Evolutionary conservation across 2,329 filamentous ascomycete species (phyloP).

Genomic region (Microsporum ferrugineum): DNA sequence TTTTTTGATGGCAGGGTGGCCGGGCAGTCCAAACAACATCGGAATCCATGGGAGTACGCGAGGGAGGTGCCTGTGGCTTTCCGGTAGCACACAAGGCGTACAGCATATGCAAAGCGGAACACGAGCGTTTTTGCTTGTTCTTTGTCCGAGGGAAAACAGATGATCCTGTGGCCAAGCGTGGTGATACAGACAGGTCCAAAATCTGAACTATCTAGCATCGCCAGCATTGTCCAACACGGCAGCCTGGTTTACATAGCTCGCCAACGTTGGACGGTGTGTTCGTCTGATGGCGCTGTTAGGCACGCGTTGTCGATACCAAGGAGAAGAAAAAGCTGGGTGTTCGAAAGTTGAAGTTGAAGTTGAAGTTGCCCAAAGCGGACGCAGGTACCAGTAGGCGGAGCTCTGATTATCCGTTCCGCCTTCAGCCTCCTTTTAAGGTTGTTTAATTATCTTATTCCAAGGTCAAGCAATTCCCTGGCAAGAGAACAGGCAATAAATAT

Average conservation of each 20-base stretch:
- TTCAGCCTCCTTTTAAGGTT: neutral
- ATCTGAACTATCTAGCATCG: constrained; percentile 3
- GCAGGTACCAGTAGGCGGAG: neutral
- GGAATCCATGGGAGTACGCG: neutral
- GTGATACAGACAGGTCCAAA: constrained; percentile 4
- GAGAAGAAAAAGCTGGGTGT: neutral
- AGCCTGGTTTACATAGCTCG: neutral
- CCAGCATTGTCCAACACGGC: neutral
- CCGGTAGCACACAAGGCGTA: neutral
- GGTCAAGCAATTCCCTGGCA: neutral
- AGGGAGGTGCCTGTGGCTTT: neutral
- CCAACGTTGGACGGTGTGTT: neutral
- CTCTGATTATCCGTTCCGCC: neutral
- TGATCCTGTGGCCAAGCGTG: constrained; percentile 2
- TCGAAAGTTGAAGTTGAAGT: neutral
- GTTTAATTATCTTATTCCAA: neutral
- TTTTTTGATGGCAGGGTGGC: neutral
- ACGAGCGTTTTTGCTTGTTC: constrained; percentile 3
- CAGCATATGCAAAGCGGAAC: constrained; percentile 1
- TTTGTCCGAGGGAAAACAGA: constrained; percentile 3
- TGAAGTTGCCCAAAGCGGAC: constrained; percentile 2
- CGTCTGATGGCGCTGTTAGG: neutral
- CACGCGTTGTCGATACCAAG: neutral
- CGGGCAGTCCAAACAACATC: neutral
- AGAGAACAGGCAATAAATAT: neutral